Base-by-base conservation (phyloP, 2,329 filamentous ascomycete species). In the Talaromyces rugulosus region DNA sequence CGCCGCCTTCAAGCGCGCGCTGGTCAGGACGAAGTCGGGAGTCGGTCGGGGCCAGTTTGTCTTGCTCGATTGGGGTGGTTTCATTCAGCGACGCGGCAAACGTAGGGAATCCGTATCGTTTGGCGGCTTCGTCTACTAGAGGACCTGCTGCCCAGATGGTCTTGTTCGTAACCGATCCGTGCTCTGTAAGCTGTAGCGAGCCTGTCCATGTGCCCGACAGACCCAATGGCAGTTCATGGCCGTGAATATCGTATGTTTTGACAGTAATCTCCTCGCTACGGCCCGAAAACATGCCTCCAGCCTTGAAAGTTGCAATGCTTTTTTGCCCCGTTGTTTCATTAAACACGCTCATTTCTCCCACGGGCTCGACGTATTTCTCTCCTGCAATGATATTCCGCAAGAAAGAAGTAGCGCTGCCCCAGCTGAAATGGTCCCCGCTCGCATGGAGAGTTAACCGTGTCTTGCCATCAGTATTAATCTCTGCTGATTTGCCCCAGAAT, bases 401-500 rank as follows among this genome's bases (percentile, higher is more conserved):
- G 77, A 97, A 98, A 66, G 90, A 91, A 4, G 92, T 96, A 1
- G 94, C 92, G 18, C 91, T 83, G 53, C 85, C 89, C 92, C 92
- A 99, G 68, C 88, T 93, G 78, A 94, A 99, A 64, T 87, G 84
- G 73, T 98, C 94, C 60, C 91, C 90, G 1, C 81, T 85, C 2
- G 84, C 83, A 72, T 95, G 88, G 31, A 99, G 80, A 44, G 88
- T 86, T 44, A 97, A 82, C 56, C 93, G 86, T 3, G 92, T 88
- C 30, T 91, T 89, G 2, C 95, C 95, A 60, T 97, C 94, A 0
- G 92, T 98, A 64, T 91, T 95, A 65, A 99, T 87, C 76, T 99
- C 95, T 2, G 92, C 92, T 60, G 89, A 94, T 80, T 98, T 98
- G 61, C 95, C 95, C 95, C 95, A 98, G 80, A 99, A 99, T 73